These are phyloP conservation scores for Moesziomyces sp. DNA, from an alignment of 1,284 basidiomycete species.

Conservation along the genomic window DNA sequence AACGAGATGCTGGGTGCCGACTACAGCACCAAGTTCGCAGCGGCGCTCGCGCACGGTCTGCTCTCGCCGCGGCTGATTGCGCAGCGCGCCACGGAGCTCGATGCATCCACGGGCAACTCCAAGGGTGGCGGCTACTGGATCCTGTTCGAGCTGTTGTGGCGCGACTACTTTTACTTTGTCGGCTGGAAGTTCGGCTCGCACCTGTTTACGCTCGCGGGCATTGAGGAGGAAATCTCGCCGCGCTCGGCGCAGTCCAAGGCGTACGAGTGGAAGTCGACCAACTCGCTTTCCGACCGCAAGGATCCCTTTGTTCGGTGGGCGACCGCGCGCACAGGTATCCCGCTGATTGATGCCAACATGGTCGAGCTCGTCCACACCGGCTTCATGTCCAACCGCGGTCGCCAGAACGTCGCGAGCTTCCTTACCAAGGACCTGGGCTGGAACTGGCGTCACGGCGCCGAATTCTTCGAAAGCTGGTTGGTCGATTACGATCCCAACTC, in stretches of 20 bases:
- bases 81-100: conserved; percentile 42
- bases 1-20: conserved; percentile 56
- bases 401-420: conserved; percentile 59
- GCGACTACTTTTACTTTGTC: conserved; percentile 70
- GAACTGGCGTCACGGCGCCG: conserved; percentile 59
- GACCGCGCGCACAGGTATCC: conserved; percentile 50
- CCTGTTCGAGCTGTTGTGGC: conserved; percentile 61
- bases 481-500: conserved; percentile 56
- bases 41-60: conserved; percentile 54
- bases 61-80: conserved; percentile 57
- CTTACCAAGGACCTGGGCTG: conserved; percentile 59
- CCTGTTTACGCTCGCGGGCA: conserved; percentile 56
- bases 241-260: conserved; percentile 39
- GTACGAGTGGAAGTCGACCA: conserved; percentile 49
- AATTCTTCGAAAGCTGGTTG: conserved; percentile 55
- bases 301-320: conserved; percentile 56
- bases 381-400: conserved; percentile 72
- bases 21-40: conserved; percentile 60
- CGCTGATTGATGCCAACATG: conserved; percentile 62
- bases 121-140: conserved; percentile 61
- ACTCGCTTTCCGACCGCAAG: conserved; percentile 22
- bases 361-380: conserved; percentile 64
- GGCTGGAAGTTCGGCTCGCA: conserved; percentile 52
- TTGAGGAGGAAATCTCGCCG: conserved; percentile 47
- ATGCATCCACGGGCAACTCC: conserved; percentile 13